These are phyloP conservation scores for Zygoascus ofunaensis DNA, from an alignment of 805 yeast species.

Conservation along the genomic window DNA sequence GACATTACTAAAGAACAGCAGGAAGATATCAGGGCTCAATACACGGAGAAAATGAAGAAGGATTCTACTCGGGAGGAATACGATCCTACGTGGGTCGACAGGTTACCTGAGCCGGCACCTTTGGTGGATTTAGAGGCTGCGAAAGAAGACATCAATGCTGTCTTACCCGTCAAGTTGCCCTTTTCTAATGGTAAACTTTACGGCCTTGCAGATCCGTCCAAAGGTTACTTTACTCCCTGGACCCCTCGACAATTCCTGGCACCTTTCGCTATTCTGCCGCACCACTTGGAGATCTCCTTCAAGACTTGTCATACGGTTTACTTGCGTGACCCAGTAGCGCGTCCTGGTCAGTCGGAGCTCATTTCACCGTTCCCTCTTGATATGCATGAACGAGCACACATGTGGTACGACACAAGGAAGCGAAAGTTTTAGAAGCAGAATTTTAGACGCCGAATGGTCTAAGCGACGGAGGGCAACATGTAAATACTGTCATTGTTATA, in stretches of 20 bases:
- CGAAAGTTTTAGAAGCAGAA: slow-evolving; percentile 23
- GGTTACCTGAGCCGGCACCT: slow-evolving; percentile 35
- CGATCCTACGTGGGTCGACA: slow-evolving; percentile 44
- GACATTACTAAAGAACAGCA: slow-evolving; percentile 24
- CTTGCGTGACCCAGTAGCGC: slow-evolving; percentile 90
- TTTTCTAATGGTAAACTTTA: slow-evolving; percentile 69
- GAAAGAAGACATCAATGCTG: slow-evolving; percentile 43
- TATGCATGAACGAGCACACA: slow-evolving; percentile 86
- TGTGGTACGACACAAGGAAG: slow-evolving; percentile 54
- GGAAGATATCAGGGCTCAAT: slow-evolving; percentile 13
- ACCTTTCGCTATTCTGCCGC: slow-evolving; percentile 85
- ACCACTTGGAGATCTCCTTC: slow-evolving; percentile 84
- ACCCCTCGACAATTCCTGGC: slow-evolving; percentile 87
- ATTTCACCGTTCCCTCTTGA: slow-evolving; percentile 78
- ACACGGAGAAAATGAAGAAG: slow-evolving; percentile 10
- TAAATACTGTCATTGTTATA: no score
- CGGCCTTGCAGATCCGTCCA: slow-evolving; percentile 70
- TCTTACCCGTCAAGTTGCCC: slow-evolving; percentile 49
- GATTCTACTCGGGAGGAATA: slow-evolving; percentile 30
- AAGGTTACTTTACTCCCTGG: slow-evolving; percentile 95
- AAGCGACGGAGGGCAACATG: no score
- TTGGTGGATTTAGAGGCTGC: slow-evolving; percentile 39
- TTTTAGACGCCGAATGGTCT: no score
- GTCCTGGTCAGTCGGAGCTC: slow-evolving; percentile 95
- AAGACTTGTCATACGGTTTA: slow-evolving; percentile 94